These are phyloP conservation scores for Backusella tuberculispora DNA, from an alignment of 192 early-diverging fungal genomes.

Conservation along the genomic window DNA sequence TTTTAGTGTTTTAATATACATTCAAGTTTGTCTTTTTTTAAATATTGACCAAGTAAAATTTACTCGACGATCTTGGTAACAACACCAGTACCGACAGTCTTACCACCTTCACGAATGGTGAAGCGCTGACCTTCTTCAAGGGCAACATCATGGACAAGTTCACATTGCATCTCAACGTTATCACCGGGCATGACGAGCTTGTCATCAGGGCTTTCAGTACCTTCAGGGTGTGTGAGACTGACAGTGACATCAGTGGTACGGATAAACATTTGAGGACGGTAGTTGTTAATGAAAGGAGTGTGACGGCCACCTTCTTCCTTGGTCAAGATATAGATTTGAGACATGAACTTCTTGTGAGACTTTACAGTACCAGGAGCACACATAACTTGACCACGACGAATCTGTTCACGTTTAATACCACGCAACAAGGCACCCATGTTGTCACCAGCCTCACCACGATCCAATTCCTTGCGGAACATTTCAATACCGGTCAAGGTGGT, in stretches of 20 bases:
- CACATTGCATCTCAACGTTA: slow-evolving; percentile 88
- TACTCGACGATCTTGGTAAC: slow-evolving; percentile 38
- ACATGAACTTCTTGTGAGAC: slow-evolving; percentile 93
- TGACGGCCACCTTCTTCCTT: slow-evolving; percentile 99
- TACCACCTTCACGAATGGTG: slow-evolving; percentile 97
- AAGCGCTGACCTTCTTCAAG: slow-evolving; percentile 95
- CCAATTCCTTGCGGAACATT: slow-evolving; percentile 99
- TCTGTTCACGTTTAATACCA: slow-evolving; percentile 96
- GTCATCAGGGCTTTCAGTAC: slow-evolving; percentile 84
- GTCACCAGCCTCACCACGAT: slow-evolving; percentile 96
- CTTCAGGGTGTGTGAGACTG: slow-evolving; percentile 72
- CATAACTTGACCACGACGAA: slow-evolving; percentile 94
- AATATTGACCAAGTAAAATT: slow-evolving; percentile 4
- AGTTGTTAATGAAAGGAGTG: slow-evolving; percentile 97
- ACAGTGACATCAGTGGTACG: slow-evolving; percentile 97
- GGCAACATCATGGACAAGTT: slow-evolving; percentile 81
- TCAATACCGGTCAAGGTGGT: slow-evolving; percentile 97
- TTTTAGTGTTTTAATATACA: slow-evolving; percentile 12
- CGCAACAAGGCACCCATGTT: slow-evolving; percentile 98
- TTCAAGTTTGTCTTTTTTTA: neutral
- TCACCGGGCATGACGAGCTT: slow-evolving; percentile 99
- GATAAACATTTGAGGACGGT: slow-evolving; percentile 94
- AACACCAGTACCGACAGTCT: slow-evolving; percentile 96
- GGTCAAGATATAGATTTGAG: slow-evolving; percentile 93
- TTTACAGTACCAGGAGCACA: slow-evolving; percentile 91